Evolutionary conservation across 495 filamentous ascomycete species (phyloP).

Genomic region (Penicillium riverlandense): DNA sequence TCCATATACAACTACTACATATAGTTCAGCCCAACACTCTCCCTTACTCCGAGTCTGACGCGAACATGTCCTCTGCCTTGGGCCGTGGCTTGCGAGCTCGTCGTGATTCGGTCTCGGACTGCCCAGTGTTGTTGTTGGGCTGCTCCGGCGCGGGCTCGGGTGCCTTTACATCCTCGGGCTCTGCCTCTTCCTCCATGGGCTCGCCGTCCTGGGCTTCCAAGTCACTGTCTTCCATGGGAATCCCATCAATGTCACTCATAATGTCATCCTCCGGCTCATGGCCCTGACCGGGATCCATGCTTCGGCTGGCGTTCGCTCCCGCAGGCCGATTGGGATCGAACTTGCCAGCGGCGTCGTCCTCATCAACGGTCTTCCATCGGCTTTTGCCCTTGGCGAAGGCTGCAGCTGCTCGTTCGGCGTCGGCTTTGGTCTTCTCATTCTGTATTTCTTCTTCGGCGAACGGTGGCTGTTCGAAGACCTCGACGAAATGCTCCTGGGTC

Average conservation of each 20-base stretch:
- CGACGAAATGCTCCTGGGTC: conserved; percentile 64
- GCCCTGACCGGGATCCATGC: conserved; percentile 3
- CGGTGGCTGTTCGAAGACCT: conserved; percentile 69
- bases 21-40: not conserved
- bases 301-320: conserved; percentile 9
- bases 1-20: not conserved
- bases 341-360: conserved; percentile 35
- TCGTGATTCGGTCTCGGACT: conserved; percentile 16
- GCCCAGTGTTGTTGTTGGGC: conserved; percentile 11
- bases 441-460: conserved; percentile 43
- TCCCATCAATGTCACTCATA: conserved; percentile 42
- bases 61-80: conserved; percentile 94
- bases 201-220: conserved; percentile 45
- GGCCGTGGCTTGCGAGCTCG: conserved; percentile 52
- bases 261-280: conserved; percentile 23
- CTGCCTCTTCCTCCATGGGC: conserved; percentile 41
- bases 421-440: conserved; percentile 44
- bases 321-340: conserved; percentile 22
- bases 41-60: conserved; percentile 45
- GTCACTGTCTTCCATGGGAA: conserved; percentile 50
- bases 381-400: conserved; percentile 44
- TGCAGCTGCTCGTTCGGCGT: conserved; percentile 29
- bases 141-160: conserved; percentile 13
- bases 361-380: conserved; percentile 68
- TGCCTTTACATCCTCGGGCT: conserved; percentile 23